Percentiles rank a stretch among this genome's conserved stretches.
Conservation (phyloP, 331 rosid species). For the Acacia pycnantha region DNA sequence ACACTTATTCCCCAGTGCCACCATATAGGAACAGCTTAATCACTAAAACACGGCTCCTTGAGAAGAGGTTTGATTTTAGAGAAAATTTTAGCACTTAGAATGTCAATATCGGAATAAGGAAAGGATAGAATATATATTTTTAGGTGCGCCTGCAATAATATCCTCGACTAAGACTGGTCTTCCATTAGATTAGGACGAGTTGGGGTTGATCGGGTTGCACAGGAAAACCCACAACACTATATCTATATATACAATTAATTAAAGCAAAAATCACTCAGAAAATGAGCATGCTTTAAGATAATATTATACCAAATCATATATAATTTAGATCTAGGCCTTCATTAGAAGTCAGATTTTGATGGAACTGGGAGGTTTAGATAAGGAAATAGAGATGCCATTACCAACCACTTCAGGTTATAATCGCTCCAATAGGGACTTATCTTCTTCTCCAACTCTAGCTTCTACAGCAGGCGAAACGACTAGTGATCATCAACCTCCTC, state of each 20-base stretch:
- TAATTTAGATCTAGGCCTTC: constrained; percentile 31
- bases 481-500: constrained; percentile 35
- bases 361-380: constrained; percentile 53
- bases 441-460: constrained; percentile 47
- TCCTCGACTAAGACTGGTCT: constrained; percentile 30
- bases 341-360: constrained; percentile 35
- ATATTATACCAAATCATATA: constrained; percentile 15
- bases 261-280: constrained; percentile 12
- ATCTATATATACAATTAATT: neutral
- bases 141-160: constrained; percentile 43
- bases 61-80: constrained; percentile 45
- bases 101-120: constrained; percentile 47
- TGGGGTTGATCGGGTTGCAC: constrained; percentile 44
- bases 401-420: constrained; percentile 49
- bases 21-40: constrained; percentile 38
- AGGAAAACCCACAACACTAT: constrained; percentile 34
- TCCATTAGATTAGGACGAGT: constrained; percentile 35
- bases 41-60: constrained; percentile 37
- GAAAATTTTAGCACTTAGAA: constrained; percentile 50
- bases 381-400: constrained; percentile 54
- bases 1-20: constrained; percentile 5
- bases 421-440: constrained; percentile 51
- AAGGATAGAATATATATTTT: constrained; percentile 40
- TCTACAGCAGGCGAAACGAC: constrained; percentile 34
- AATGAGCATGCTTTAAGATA: constrained; percentile 29